Percentiles rank a stretch among this genome's conserved stretches.
Evolutionary conservation across 495 filamentous ascomycete species (phyloP).

Genomic region (Lasiosphaeria miniovina): DNA sequence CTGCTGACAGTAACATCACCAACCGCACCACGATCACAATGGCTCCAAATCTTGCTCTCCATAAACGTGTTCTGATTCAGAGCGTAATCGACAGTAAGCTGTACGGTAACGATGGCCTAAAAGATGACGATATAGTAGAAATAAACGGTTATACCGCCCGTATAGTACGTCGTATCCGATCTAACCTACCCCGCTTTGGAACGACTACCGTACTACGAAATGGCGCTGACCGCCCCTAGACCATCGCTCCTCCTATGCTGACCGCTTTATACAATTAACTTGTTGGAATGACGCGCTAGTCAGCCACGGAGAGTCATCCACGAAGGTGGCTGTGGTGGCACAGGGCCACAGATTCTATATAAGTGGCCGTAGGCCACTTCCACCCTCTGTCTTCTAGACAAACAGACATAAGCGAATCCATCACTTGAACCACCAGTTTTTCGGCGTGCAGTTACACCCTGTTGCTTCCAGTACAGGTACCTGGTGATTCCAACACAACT

Average conservation of each 20-base stretch:
- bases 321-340: no score
- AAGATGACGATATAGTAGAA: conserved; percentile 1
- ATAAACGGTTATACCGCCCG: background rate
- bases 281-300: no score
- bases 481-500: no score
- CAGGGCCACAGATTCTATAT: no score
- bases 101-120: background rate
- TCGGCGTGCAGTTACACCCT: no score
- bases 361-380: no score
- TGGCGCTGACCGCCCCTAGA: background rate
- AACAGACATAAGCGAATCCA: no score
- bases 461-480: no score
- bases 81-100: background rate
- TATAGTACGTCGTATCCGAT: background rate
- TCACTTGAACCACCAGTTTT: no score
- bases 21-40: background rate
- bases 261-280: background rate
- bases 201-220: background rate
- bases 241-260: conserved; percentile 6
- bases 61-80: background rate
- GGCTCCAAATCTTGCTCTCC: conserved; percentile 4
- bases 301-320: no score
- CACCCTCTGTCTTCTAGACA: no score
- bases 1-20: conserved; percentile 6
- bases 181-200: background rate